Evolutionary conservation across 75 land plant genomes (phyloP), one percentile per base, ranked within the genome.

Genomic region (Sequoiadendron giganteum): DNA sequence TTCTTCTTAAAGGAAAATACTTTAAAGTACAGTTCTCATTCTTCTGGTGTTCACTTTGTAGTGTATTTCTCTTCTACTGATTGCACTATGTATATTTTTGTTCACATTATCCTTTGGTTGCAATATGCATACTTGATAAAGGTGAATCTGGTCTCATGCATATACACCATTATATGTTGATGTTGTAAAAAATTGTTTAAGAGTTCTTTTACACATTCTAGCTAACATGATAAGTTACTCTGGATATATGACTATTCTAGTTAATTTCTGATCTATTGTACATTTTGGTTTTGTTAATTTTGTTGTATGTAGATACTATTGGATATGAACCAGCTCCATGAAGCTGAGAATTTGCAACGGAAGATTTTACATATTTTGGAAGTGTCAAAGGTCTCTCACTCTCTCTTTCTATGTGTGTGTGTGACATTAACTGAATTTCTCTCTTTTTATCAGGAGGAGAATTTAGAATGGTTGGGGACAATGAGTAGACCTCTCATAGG

Each of bases 311-410:
- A 97, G 98, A 92, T 96, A 25, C 89, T 96, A 85, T 19, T 89
- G 32, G 90, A 93, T 32, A 89, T 92, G 13, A 90, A 95, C 86
- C 88, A 89, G 55, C 90, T 90, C 38, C 70, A 86, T 68, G 99
- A 97, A 70, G 98, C 98, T 77, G 98, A 96, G 87, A 95, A 86
- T 77, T 39, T 93, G 30, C 97, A 95, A 84, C 90, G 98, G 83
- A 97, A 95, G 88, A 95, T 94, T 38, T 83, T 96, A 72, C 97
- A 96, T 80, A 88, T 92, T 36, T 47, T 96, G 90, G 99, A 97
- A 87, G 84, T 95, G 58, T 90, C 94, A 75, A 95, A 93, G 97
- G 99, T 94, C 85, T 85, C 14, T 84, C 34, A 49, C 19, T 84
- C 18, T 52, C 85, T 84, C 19, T 84, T 19, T 84, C 32, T 55